Conservation (phyloP, 1,139 yeast species). For the Protomyces pachydermus region DNA sequence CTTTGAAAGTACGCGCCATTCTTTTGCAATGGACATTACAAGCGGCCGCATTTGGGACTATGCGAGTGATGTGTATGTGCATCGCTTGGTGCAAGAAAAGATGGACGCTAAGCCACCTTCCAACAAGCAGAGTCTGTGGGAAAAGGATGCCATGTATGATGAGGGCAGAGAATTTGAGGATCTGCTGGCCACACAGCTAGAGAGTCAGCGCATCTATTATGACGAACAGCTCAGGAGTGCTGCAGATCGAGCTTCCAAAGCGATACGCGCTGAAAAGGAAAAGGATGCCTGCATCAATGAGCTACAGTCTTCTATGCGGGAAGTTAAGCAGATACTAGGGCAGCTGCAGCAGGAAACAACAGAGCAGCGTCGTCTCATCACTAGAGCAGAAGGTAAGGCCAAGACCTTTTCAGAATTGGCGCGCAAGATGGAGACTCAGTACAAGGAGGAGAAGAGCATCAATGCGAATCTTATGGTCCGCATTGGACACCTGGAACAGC, state of each 20-base stretch:
- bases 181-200: conserved; percentile 70
- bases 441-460: conserved; percentile 50
- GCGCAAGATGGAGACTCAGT: conserved; percentile 38
- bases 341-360: conserved; percentile 26
- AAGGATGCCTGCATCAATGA: conserved; percentile 39
- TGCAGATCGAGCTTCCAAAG: conserved; percentile 39
- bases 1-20: conserved; percentile 70
- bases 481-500: conserved; percentile 47
- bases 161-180: conserved; percentile 76
- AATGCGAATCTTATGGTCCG: conserved; percentile 56
- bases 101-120: conserved; percentile 63
- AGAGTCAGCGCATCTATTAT: conserved; percentile 83
- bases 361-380: conserved; percentile 31
- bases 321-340: conserved; percentile 31
- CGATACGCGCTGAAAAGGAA: conserved; percentile 41
- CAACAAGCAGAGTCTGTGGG: conserved; percentile 6
- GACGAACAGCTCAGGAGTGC: conserved; percentile 55
- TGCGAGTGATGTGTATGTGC: conserved; percentile 87
- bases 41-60: conserved; percentile 95
- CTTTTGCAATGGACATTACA: conserved; percentile 83
- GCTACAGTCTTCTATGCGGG: background rate
- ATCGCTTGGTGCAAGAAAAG: conserved; percentile 75
- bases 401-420: conserved; percentile 39
- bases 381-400: conserved; percentile 29
- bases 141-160: conserved; percentile 39